Conservation (phyloP, 2,329 filamentous ascomycete species). For the Penicillium sp. region DNA sequence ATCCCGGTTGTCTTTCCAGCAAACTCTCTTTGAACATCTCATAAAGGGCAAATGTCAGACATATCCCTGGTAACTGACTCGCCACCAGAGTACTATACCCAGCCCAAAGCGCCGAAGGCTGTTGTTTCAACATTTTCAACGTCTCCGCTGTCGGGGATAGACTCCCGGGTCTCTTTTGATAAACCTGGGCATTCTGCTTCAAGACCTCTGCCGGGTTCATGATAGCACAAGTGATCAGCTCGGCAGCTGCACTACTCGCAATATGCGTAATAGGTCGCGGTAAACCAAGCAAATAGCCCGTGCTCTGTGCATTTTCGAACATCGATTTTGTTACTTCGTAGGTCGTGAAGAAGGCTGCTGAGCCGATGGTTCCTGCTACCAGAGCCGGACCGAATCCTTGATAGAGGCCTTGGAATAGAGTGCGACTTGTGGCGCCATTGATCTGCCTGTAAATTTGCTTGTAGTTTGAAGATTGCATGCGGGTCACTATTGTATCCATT, state of each 20-base stretch:
- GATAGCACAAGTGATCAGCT: slow-evolving; percentile 8
- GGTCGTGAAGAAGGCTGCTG: slow-evolving; percentile 6
- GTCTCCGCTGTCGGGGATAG: neutral
- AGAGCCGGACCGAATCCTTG: slow-evolving; percentile 13
- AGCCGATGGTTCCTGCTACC: slow-evolving; percentile 3
- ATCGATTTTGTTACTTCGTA: slow-evolving; percentile 10
- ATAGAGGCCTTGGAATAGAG: slow-evolving; percentile 10
- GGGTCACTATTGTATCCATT: slow-evolving; percentile 14
- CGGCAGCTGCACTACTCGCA: slow-evolving; percentile 7
- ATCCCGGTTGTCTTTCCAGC: neutral
- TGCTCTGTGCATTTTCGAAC: slow-evolving; percentile 3
- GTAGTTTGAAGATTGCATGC: slow-evolving; percentile 12
- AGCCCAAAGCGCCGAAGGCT: slow-evolving; percentile 6
- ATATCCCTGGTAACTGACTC: slow-evolving; percentile 11
- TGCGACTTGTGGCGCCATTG: slow-evolving; percentile 5
- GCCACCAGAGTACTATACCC: slow-evolving; percentile 8
- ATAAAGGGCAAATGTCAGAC: slow-evolving; percentile 12
- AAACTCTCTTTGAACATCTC: slow-evolving; percentile 11
- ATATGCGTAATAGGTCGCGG: slow-evolving; percentile 3
- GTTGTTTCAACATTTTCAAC: neutral
- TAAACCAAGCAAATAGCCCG: slow-evolving; percentile 3
- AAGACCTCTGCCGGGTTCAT: slow-evolving; percentile 11
- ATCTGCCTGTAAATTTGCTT: slow-evolving; percentile 5
- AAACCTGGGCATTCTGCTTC: slow-evolving; percentile 15
- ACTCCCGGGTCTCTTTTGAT: neutral